Conservation (phyloP, 805 yeast genomes). For the Priceomyces fermenticarens region DNA sequence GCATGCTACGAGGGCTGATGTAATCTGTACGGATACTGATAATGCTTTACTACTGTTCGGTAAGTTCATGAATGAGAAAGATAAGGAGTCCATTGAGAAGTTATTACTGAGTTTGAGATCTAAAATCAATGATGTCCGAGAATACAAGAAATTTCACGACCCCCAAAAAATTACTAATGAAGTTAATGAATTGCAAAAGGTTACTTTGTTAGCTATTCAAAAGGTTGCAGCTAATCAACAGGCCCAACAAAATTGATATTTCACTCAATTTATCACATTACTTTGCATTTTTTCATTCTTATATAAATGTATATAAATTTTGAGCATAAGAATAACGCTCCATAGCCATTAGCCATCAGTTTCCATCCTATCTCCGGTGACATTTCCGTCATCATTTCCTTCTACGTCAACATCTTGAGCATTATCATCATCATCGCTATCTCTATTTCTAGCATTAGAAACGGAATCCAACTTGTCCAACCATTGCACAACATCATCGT, state of each 20-base stretch:
- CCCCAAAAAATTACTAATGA: slow-evolving; percentile 29
- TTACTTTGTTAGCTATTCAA: slow-evolving; percentile 36
- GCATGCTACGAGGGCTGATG: slow-evolving; percentile 74
- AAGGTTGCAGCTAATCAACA: slow-evolving; percentile 37
- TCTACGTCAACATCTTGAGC: slow-evolving; percentile 11
- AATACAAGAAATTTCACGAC: slow-evolving; percentile 27
- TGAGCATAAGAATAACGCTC: slow-evolving; percentile 3
- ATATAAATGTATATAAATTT: slow-evolving; percentile 2
- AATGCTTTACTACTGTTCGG: slow-evolving; percentile 74
- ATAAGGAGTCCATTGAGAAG: slow-evolving; percentile 30
- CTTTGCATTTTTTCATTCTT: slow-evolving; percentile 1
- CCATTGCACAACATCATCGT: slow-evolving; percentile 84
- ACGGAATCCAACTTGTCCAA: slow-evolving; percentile 69
- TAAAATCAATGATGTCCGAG: slow-evolving; percentile 34
- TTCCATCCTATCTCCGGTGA: slow-evolving; percentile 36
- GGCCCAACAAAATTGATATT: slow-evolving; percentile 6
- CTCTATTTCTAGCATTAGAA: slow-evolving; percentile 53
- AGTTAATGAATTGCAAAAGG: slow-evolving; percentile 36
- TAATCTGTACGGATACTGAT: slow-evolving; percentile 83
- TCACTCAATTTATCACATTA: neutral
- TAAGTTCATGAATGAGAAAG: slow-evolving; percentile 44
- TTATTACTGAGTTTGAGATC: slow-evolving; percentile 18
- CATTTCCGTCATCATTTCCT: slow-evolving; percentile 3
- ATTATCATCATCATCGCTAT: slow-evolving; percentile 28
- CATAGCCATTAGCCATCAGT: slow-evolving; percentile 25